Conservation (phyloP, 176 grass and related monocot genomes). For the Aegilops bicornis region DNA sequence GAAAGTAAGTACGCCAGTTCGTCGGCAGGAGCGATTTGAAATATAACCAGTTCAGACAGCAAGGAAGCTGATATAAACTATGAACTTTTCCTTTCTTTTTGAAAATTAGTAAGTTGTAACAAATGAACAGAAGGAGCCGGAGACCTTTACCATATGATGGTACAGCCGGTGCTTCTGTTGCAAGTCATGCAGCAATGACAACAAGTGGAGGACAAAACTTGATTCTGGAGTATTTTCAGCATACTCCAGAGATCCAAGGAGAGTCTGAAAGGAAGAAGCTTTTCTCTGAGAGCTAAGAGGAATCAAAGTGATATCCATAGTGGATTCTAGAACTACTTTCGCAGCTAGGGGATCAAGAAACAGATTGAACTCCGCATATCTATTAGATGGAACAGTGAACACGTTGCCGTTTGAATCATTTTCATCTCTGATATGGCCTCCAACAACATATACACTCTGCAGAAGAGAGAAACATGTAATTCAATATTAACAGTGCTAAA, state of each 20-base stretch:
- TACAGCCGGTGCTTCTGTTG: constrained; percentile 52
- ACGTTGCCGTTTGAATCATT: constrained; percentile 59
- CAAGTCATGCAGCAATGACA: constrained; percentile 55
- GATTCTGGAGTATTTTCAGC: constrained; percentile 58
- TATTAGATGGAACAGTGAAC: constrained; percentile 64
- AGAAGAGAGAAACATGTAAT: constrained; percentile 1
- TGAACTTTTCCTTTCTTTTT: neutral
- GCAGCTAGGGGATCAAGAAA: constrained; percentile 82
- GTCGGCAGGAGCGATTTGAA: neutral
- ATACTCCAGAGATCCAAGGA: constrained; percentile 41
- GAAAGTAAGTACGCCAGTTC: neutral
- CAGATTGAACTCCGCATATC: constrained; percentile 70
- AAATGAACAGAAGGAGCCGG: neutral
- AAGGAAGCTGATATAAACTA: constrained; percentile 2
- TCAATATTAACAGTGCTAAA: constrained; percentile 10
- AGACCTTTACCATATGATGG: constrained; percentile 54
- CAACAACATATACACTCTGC: constrained; percentile 71
- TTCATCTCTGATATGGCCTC: constrained; percentile 58
- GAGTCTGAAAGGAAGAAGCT: constrained; percentile 52
- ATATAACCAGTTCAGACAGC: neutral
- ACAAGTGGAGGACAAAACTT: constrained; percentile 48
- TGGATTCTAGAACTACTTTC: constrained; percentile 60
- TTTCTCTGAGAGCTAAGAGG: constrained; percentile 65
- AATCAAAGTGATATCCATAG: constrained; percentile 59
- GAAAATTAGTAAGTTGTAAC: neutral